Evolutionary conservation across 78 protist genomes (phyloP).

Genomic region (Salpingoeca rosetta): DNA sequence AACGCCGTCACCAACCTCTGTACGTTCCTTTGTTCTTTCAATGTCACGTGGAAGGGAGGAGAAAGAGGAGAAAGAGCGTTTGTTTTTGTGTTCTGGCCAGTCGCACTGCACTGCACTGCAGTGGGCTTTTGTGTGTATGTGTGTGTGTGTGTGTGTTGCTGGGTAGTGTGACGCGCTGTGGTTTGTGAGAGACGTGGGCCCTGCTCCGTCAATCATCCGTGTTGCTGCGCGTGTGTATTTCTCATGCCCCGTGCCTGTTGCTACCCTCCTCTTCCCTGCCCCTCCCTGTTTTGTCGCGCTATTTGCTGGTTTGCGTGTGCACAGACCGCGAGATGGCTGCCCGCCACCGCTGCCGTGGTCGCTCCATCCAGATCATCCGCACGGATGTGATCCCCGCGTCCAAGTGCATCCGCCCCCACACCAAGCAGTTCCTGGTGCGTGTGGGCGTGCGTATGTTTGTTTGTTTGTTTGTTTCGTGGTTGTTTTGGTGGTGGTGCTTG

Average conservation of each 20-base stretch:
- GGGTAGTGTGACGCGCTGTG: not conserved
- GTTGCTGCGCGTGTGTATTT: not conserved
- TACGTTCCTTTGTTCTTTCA: not conserved
- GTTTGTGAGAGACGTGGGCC: too few relatives aligned
- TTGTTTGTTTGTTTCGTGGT: too few relatives aligned
- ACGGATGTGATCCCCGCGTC: conserved; percentile 51
- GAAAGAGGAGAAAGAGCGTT: too few relatives aligned
- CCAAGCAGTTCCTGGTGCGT: conserved; percentile 75
- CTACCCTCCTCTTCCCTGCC: not conserved
- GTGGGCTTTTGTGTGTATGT: too few relatives aligned
- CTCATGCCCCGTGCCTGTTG: conserved; percentile 11
- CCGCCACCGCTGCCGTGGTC: conserved; percentile 83
- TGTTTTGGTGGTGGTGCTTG: not conserved
- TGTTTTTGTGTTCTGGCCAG: not conserved
- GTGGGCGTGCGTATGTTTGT: too few relatives aligned
- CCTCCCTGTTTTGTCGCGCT: not conserved
- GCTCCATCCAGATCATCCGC: conserved; percentile 84
- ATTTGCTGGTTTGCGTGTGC: not conserved
- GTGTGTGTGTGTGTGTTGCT: not conserved
- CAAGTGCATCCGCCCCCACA: conserved; percentile 45
- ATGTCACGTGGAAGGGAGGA: too few relatives aligned
- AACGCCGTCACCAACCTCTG: conserved; percentile 73
- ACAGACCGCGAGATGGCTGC: conserved; percentile 89
- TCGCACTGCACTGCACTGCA: not conserved
- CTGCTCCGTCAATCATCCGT: too few relatives aligned